These are phyloP conservation scores for Drechmeria coniospora DNA, from an alignment of 2,329 filamentous ascomycete species.

Conservation along the genomic window DNA sequence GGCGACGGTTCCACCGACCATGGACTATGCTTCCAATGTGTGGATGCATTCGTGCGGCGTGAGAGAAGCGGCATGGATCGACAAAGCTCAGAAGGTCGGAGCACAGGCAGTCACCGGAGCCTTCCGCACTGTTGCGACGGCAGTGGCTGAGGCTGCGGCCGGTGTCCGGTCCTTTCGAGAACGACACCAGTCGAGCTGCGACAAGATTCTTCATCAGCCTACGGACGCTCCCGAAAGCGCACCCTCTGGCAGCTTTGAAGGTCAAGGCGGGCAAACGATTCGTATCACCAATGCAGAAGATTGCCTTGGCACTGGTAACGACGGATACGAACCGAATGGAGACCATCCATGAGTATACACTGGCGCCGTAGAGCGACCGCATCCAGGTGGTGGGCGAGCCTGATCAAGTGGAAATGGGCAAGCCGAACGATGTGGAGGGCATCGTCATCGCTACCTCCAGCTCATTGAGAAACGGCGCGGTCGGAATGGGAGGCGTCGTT, in stretches of 20 bases:
- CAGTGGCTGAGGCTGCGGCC: background rate
- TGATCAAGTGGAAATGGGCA: background rate
- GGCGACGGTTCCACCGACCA: constrained; percentile 1
- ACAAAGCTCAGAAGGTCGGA: constrained; percentile 2
- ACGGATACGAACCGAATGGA: constrained; percentile 2
- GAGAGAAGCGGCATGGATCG: constrained; percentile 1
- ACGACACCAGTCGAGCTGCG: constrained; percentile 1
- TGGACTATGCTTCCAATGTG: constrained; percentile 6
- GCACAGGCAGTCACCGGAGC: background rate
- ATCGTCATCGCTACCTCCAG: constrained; percentile 3
- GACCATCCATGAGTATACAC: constrained; percentile 3
- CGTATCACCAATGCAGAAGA: constrained; percentile 2
- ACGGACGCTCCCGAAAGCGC: constrained; percentile 1
- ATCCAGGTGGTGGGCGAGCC: background rate
- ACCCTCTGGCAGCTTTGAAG: constrained; percentile 3
- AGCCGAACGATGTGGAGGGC: constrained; percentile 1
- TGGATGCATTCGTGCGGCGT: constrained; percentile 3
- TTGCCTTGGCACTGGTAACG: background rate
- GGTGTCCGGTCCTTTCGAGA: too few relatives aligned
- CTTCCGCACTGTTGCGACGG: background rate
- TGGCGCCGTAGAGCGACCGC: constrained; percentile 1
- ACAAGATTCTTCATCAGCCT: constrained; percentile 2
- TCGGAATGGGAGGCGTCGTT: constrained; percentile 4
- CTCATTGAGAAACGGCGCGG: constrained; percentile 2
- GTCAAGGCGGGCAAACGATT: constrained; percentile 1